Evolutionary conservation across 2,329 filamentous ascomycete genomes (phyloP).

Genomic region (Epichloe sylvatica): DNA sequence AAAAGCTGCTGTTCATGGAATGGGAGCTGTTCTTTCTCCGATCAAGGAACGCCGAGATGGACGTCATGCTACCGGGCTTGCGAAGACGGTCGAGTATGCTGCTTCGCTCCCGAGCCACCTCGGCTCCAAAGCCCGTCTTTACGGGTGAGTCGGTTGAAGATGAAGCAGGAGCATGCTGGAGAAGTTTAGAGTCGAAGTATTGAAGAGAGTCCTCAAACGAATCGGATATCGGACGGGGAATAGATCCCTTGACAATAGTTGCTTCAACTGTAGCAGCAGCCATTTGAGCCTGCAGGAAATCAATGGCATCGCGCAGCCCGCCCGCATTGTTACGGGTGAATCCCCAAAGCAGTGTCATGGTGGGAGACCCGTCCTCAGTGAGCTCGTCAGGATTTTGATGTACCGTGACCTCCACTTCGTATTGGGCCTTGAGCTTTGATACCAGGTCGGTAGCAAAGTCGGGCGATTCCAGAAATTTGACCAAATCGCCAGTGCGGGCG

Average conservation of each 20-base stretch:
- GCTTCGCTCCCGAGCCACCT: conserved; percentile 63
- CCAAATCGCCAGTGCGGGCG: conserved; percentile 58
- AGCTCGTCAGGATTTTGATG: conserved; percentile 48
- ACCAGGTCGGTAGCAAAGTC: conserved; percentile 71
- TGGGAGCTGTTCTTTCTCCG: conserved; percentile 88
- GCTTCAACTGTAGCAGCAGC: conserved; percentile 82
- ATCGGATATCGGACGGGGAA: conserved; percentile 95
- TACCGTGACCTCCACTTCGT: conserved; percentile 76
- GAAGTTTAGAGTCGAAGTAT: conserved; percentile 91
- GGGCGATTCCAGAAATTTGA: conserved; percentile 70
- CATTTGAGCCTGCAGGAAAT: conserved; percentile 77
- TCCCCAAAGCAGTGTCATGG: conserved; percentile 54
- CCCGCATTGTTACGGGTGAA: conserved; percentile 97
- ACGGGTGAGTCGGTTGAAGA: conserved; percentile 79
- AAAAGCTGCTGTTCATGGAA: conserved; percentile 68
- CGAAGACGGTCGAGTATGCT: conserved; percentile 83
- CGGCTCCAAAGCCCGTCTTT: conserved; percentile 70
- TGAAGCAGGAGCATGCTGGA: conserved; percentile 78
- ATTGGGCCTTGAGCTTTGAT: conserved; percentile 75
- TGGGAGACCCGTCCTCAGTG: conserved; percentile 42
- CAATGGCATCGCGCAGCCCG: conserved; percentile 86
- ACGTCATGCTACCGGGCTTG: conserved; percentile 88
- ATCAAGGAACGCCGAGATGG: conserved; percentile 89
- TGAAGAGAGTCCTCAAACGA: conserved; percentile 95
- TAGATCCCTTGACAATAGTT: conserved; percentile 79